Evolutionary conservation across 2,329 filamentous ascomycete genomes (phyloP), one percentile per base, ranked within the genome.

Genomic region (Pseudogymnoascus sp.): DNA sequence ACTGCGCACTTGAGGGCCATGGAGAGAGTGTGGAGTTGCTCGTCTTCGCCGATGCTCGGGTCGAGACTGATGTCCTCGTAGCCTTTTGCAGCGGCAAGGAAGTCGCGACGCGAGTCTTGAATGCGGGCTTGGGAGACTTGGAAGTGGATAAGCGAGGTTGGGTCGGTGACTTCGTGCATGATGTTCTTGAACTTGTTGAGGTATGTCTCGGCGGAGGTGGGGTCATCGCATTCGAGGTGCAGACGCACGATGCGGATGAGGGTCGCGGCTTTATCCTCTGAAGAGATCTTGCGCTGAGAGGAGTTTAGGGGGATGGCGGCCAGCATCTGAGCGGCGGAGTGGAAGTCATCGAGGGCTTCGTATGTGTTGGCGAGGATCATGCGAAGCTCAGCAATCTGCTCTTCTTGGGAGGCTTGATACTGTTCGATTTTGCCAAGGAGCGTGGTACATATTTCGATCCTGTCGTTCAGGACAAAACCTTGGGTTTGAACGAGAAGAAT

Each of bases 151-250:
- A 86, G 86, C 56, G 93, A 81, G 65, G 89, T 84, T 40, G 86
- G 83, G 74, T 96, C 86, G 31, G 82, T 78, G 33, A 96, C 86
- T 67, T 84, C 87, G 78, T 90, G 86, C 74, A 96, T 91, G 68
- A 97, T 82, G 72, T 95, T 93, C 78, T 97, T 97, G 75, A 96
- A 89, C 76, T 93, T 93, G 81, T 97, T 97, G 71, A 99, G 82
- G 74, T 93, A 96, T 42, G 83, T 85, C 74, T 96, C 91, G 44
- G 95, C 95, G 37, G 84, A 82, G 1, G 88, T 91, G 7, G 91
- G 89, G 77, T 97, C 93, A 74, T 96, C 93, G 59, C 93, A 91
- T 78, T 99, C 93, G 66, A 99, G 84, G 74, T 95, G 96, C 79
- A 96, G 89, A 66, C 95, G 86, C 73, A 96, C 92, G 72, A 99